Base-by-base conservation (phyloP, 2,329 filamentous ascomycete genomes). In the Neodidymelliopsis sp. region DNA sequence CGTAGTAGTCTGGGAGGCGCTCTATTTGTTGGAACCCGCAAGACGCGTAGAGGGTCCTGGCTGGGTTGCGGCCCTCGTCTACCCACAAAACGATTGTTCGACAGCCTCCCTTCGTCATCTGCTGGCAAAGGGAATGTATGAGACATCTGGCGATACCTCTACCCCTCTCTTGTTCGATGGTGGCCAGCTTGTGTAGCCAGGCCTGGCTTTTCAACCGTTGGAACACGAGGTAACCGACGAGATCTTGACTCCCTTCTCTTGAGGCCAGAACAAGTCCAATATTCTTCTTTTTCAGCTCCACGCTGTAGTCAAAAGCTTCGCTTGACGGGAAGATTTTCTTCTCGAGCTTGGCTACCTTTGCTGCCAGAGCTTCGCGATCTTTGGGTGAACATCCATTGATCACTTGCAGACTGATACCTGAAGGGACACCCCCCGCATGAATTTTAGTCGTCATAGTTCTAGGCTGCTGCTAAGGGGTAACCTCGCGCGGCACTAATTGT, bases 101-200 rank as follows among this genome's bases (percentile, higher is more conserved):
- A 61, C 78, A 80, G 39, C 77, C 78, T 63, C 77, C 75, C 54
- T 69, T 74, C 56, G 69, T 69, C 45, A 81, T 70, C 37, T 72
- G 69, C 38, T 67, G 57, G 39, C 72, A 67, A 56, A 81, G 72
- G 54, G 73, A 73, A 51, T 69, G 63, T 61, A 82, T 64, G 49
- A 82, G 65, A 61, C 70, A 67, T 53, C 66, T 71, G 31, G 74
- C 79, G 16, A 81, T 60, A n/a, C 79, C 78, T 60, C 73, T 72
- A 20, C 73, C 68, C 57, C 79, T 76, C 63, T 77, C 71, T 30
- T 67, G 56, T 59, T 77, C 74, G 20, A 75, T 64, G 11, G 81
- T 77, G 54, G 79, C 81, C 27, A 82, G 69, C 56, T 82, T 83
- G 60, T 82, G 79, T 31, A 82, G 69, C 43, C 79, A 72, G 13